Base-by-base conservation (phyloP, 2,329 filamentous ascomycete species). In the Sclerotinia subarctica region DNA sequence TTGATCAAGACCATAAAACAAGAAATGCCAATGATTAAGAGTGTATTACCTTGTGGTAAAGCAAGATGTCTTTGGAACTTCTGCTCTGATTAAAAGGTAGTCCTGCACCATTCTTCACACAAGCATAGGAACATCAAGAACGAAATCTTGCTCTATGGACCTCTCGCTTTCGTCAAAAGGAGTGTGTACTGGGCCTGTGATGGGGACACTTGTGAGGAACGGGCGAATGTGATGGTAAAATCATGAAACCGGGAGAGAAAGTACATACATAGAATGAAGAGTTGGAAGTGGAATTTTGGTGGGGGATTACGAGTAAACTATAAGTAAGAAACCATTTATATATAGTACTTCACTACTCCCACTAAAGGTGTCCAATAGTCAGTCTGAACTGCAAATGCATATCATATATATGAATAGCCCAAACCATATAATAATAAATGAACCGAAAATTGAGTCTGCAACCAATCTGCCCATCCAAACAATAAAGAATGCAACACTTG, bases 101-200 rank as follows among this genome's bases (percentile, higher is more conserved):
- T 38, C 38, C 53, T 38, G 53, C 32, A 13, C 29, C 52, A 5
- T 54, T 54, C 6, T 54, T n/a, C n/a, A 54, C 29, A 54, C 52
- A 29, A 32, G 52, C 52, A 54, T n/a, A 29, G 52, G 26, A 35
- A 35, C 35, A 54, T 35, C 52, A 54, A 32, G 29, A 54, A 10
- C 52, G 52, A 26, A 21, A 5, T 32, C 52, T 54, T 35, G 52
- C 29, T 54, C 53, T 21, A 38, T 5, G 53, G 6, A 56, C 53
- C n/a, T 15, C 53, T 56, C 32, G 32, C 32, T 56, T 56, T 56
- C n/a, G 2, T 32, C 5, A 56, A 38, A 21, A 56, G 21, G 21
- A 56, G 53, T 15, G 32, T 56, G 5, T 38, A 56, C 29, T 56
- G 53, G 53, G 53, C 53, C 21, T 56, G 53, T n/a, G 53, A 56